Evolutionary conservation across 345 rosid species (phyloP).

Genomic region (Moricandia arvensis): DNA sequence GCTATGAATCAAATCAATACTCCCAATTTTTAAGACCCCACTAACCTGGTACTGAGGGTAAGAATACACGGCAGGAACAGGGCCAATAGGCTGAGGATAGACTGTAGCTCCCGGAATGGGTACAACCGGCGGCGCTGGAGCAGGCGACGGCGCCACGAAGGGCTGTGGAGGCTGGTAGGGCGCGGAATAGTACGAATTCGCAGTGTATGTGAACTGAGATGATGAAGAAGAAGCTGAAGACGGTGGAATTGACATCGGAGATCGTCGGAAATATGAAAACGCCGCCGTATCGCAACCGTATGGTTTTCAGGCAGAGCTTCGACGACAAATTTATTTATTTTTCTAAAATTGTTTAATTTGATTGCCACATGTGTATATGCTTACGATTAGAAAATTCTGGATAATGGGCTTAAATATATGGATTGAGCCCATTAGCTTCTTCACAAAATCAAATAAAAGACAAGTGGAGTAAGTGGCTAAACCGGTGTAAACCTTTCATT

Average conservation of each 20-base stretch:
- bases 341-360: too few species aligned
- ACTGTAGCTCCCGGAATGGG: constrained; percentile 47
- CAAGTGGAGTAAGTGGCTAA: background rate
- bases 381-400: background rate
- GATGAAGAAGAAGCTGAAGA: constrained; percentile 39
- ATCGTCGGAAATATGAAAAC: background rate
- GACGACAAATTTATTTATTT: too few species aligned
- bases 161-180: constrained; percentile 47
- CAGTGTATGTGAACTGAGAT: background rate
- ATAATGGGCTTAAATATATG: background rate
- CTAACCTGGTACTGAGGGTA: constrained; percentile 67
- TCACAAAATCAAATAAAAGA: background rate
- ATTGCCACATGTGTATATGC: too few species aligned
- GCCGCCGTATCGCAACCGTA: too few species aligned
- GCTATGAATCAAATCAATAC: too few species aligned
- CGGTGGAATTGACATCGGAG: constrained; percentile 50
- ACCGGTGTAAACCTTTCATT: background rate
- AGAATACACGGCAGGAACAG: constrained; percentile 58
- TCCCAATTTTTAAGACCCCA: too few species aligned
- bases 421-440: constrained; percentile 12
- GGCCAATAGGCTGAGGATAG: constrained; percentile 49
- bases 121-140: constrained; percentile 37
- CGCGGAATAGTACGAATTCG: constrained; percentile 44
- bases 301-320: too few species aligned
- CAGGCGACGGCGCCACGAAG: constrained; percentile 36